Base-by-base conservation (phyloP, 306 rosid genomes). In the Spatholobus suberectus region DNA sequence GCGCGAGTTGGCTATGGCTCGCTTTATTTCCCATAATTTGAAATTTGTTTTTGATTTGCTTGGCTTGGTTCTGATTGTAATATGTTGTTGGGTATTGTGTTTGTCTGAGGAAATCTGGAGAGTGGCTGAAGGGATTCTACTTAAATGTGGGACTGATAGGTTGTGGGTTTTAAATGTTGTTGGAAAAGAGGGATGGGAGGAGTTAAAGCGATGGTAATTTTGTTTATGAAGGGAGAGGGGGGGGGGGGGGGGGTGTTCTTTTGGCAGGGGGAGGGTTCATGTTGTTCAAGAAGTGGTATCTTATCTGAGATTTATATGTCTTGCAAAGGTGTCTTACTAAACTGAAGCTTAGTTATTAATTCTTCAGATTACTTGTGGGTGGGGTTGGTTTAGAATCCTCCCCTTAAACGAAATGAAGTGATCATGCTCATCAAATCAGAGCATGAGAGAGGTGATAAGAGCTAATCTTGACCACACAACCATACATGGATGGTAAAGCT, bases 401-500 rank as follows among this genome's bases (percentile, higher is more conserved):
- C 58, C 23, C 46, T 23, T 14, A 9, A 44, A 20, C 47, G 5
- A 23, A 29, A 47, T 1, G 3, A 24, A 20, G 70, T 26, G 49
- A 62, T 13, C 58, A 63, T 32, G 40, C 23, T 5, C 10, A 32
- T 62, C 21, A 15, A 62, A 34, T 65, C 41, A 62, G 43, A 58
- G 44, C 71, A 35, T 34, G 46, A 65, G 43, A 65, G 43, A 35
- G 49, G 49, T 67, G 73, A 37, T 35, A 18, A 67, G 46, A 34
- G 71, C 15, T 37, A 67, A 67, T 37, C 9, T 67, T 67, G 49
- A 35, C 73, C 73, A 37, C 49, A 35, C 73, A 67, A 67, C 27
- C 73, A 67, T 18, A 35, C 46, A 5, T 67, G 73, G 49, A 67
- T 67, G 73, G 73, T 67, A 37, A 66, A 67, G n/a, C 73, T 37